Evolutionary conservation across 768 basidiomycete genomes (phyloP).

Genomic region (Mycena sanguinolenta): DNA sequence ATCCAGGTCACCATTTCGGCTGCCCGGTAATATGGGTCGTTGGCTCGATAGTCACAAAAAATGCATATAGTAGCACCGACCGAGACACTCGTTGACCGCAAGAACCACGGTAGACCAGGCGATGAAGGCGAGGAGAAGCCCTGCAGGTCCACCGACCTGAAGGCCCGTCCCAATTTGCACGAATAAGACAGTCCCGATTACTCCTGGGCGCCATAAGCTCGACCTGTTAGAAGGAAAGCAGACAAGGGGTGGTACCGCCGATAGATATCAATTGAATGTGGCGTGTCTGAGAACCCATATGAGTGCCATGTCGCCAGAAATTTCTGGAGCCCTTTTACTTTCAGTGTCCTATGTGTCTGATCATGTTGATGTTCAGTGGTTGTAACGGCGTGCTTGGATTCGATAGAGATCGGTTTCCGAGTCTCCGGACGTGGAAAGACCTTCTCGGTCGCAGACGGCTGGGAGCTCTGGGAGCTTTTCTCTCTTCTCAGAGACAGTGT

Average conservation of each 20-base stretch:
- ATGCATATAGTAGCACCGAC: slow-evolving; percentile 47
- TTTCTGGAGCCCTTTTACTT: background rate
- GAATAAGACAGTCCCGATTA: slow-evolving; percentile 82
- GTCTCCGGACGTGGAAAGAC: background rate
- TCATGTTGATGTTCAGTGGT: background rate
- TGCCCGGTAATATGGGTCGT: slow-evolving; percentile 30
- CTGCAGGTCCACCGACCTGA: slow-evolving; percentile 66
- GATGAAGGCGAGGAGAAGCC: slow-evolving; percentile 61
- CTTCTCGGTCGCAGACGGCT: background rate
- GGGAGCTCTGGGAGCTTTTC: background rate
- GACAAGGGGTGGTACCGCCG: slow-evolving; percentile 1
- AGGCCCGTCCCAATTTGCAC: slow-evolving; percentile 75
- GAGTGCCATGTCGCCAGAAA: background rate
- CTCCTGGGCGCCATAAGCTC: slow-evolving; percentile 54
- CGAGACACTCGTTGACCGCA: slow-evolving; percentile 62
- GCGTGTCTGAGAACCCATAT: slow-evolving; percentile 49
- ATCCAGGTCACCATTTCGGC: slow-evolving; percentile 88
- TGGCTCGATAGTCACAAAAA: background rate
- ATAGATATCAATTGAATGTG: slow-evolving; percentile 67
- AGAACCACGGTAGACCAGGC: slow-evolving; percentile 64
- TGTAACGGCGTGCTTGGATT: too few species aligned
- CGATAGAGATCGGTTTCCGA: background rate
- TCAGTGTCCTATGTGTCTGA: slow-evolving; percentile 18
- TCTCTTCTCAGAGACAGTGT: background rate
- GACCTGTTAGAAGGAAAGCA: background rate